phyloP scores from a whole-genome alignment of 495 filamentous ascomycete genomes.

The Neurospora discreta region DNA sequence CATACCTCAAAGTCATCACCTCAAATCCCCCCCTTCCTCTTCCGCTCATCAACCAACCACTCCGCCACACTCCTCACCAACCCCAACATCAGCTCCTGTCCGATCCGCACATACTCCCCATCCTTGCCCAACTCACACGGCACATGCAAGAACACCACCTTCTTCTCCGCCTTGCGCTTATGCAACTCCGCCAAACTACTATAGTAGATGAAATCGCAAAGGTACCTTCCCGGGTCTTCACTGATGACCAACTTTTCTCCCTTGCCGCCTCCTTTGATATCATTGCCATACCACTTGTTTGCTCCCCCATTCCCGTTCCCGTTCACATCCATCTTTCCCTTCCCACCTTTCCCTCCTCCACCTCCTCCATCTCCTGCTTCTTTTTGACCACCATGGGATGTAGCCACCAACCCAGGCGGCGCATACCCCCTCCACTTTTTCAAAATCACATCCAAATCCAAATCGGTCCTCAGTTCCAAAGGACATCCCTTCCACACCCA shows the following conservation, averaged over 20 bases:
- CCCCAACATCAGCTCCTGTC: slow-evolving; percentile 52
- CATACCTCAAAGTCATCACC: background rate
- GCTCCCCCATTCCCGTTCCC: background rate
- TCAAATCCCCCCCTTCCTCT: background rate
- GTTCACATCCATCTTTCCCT: background rate
- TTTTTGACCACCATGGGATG: background rate
- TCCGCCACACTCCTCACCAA: slow-evolving; percentile 57
- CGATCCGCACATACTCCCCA: slow-evolving; percentile 44
- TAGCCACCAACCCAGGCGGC: slow-evolving; percentile 2
- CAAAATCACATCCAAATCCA: slow-evolving; percentile 45
- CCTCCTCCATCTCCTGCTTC: slow-evolving; percentile 7
- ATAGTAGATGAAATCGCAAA: slow-evolving; percentile 85
- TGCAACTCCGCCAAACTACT: slow-evolving; percentile 51
- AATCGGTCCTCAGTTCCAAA: slow-evolving; percentile 32
- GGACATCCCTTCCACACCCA: slow-evolving; percentile 39
- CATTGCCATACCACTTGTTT: background rate
- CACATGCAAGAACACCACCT: slow-evolving; percentile 71
- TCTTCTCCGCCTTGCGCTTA: slow-evolving; percentile 37
- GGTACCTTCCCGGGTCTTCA: slow-evolving; percentile 66
- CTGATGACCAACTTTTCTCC: background rate
- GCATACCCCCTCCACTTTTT: slow-evolving; percentile 40
- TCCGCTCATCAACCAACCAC: slow-evolving; percentile 1
- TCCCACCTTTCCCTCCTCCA: background rate
- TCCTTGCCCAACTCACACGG: slow-evolving; percentile 41
- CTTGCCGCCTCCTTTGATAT: background rate